Conservation (phyloP, 108 stramenopile genomes). For the Skeletonema potamos region DNA sequence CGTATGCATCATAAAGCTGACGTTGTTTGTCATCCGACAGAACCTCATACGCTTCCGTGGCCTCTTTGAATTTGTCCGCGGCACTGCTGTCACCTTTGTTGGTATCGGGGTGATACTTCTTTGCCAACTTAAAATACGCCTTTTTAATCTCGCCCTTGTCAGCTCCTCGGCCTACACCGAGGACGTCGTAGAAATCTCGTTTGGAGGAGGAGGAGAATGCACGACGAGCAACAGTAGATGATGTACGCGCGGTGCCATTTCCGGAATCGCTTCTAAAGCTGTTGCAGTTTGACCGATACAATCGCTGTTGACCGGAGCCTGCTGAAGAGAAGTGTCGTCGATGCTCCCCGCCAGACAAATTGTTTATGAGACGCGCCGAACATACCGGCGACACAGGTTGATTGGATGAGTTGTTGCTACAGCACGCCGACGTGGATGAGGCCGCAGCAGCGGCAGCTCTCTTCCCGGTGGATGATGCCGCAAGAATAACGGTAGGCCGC, state of each 20-base stretch:
- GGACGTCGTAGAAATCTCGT: slow-evolving; percentile 93
- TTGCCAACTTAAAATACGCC: slow-evolving; percentile 88
- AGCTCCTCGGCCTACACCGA: slow-evolving; percentile 79
- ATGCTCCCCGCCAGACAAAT: not conserved
- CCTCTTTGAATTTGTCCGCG: slow-evolving; percentile 76
- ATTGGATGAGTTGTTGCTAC: not conserved
- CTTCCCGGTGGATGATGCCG: not conserved
- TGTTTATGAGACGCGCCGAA: not conserved
- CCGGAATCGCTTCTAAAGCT: not conserved
- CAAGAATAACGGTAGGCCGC: not conserved
- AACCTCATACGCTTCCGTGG: slow-evolving; percentile 85
- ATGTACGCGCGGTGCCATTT: not conserved
- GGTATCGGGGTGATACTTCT: slow-evolving; percentile 92
- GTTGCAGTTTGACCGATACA: not conserved
- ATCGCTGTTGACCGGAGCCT: not conserved
- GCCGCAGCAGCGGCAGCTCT: not conserved
- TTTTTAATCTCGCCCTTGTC: slow-evolving; percentile 89
- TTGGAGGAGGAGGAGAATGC: slow-evolving; percentile 71
- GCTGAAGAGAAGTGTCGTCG: not conserved
- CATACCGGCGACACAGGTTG: not conserved
- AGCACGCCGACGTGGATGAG: not conserved
- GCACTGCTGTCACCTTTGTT: slow-evolving; percentile 65
- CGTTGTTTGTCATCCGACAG: slow-evolving; percentile 72
- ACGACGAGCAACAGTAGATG: not conserved
- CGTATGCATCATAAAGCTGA: slow-evolving; percentile 61